Evolutionary conservation across 352 stramenopile species (phyloP), one percentile per base, ranked within the genome.

Genomic region (Halophytophthora polymorphica): DNA sequence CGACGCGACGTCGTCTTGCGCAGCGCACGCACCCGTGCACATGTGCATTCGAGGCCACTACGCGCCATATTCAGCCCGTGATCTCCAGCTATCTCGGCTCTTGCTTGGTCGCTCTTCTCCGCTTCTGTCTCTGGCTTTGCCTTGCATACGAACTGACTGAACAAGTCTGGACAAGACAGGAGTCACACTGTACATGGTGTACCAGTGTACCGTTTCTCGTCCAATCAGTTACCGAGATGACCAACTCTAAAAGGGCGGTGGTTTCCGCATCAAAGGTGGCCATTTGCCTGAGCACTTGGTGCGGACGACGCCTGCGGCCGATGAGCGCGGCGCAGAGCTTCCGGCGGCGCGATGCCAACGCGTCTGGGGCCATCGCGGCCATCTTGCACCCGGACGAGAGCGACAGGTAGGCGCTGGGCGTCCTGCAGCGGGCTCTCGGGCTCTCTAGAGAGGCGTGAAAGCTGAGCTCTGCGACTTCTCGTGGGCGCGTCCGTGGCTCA

Each of bases 291-390:
- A 8, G 4, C 25, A 31, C 8, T 8, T 10, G 25, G 25, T 8
- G 8, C 25, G 4, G 25, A 8, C 25, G 25, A 31, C 25, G 25
- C 8, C 25, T 31, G 7, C 45, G 34, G 25, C 28, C 28, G 21
- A 86, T 85, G 76, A 81, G 70, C 56, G 56, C 56, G 11, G 48
- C 45, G 7, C 53, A 61, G 13, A 69, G 72, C 45, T 78, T 73
- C 59, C 77, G 80, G 11, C 72, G 67, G 17, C 77, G 77, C 45
- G 75, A 88, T 46, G 73, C 69, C 49, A 90, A 88, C 61, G 73
- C 77, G 13, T 86, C 77, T n/a, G 72, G 85, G 36, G 70, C 74
- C 21, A 75, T 90, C 44, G 77, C 68, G 18, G 77, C 71, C 34
- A 69, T 88, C 37, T 60, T 88, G 23, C 66, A 87, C 55, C 79